Conservation (phyloP, 768 basidiomycete species). For the Tylopilus sp. region DNA sequence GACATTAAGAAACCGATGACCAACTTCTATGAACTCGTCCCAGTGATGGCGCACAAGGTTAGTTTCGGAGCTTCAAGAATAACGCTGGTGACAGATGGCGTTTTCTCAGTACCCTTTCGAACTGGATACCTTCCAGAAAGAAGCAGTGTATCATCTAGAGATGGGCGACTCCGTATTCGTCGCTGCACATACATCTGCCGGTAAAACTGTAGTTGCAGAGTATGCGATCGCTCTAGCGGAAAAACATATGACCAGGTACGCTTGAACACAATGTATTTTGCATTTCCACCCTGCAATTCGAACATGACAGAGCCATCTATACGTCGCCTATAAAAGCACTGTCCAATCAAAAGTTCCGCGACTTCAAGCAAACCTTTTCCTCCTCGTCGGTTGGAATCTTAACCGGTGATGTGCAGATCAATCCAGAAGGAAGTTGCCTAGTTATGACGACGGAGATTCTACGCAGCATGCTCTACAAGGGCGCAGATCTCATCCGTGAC, state of each 20-base stretch:
- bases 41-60: conserved; percentile 94
- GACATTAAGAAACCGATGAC: conserved; percentile 86
- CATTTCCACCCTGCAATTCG: conserved; percentile 9
- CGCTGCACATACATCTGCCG: conserved; percentile 99
- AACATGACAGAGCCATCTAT: conserved; percentile 78
- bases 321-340: conserved; percentile 98
- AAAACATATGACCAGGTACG: conserved; percentile 97
- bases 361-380: conserved; percentile 96
- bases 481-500: conserved; percentile 96
- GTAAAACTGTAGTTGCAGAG: conserved; percentile 98
- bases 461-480: conserved; percentile 97
- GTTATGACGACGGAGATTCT: conserved; percentile 99
- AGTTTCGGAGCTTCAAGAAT: conserved; percentile 7
- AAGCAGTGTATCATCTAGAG: conserved; percentile 96
- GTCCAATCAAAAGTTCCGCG: conserved; percentile 98
- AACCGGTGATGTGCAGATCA: conserved; percentile 99
- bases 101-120: conserved; percentile 94
- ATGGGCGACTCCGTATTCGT: conserved; percentile 98
- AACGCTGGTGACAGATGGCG: conserved; percentile 4
- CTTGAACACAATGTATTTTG: conserved; percentile 10
- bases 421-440: conserved; percentile 94
- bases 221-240: conserved; percentile 96
- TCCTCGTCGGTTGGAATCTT: conserved; percentile 90
- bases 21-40: conserved; percentile 91
- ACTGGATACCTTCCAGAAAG: conserved; percentile 97